Evolutionary conservation across 2,329 filamentous ascomycete species (phyloP).

Genomic region (Claviceps sp.): DNA sequence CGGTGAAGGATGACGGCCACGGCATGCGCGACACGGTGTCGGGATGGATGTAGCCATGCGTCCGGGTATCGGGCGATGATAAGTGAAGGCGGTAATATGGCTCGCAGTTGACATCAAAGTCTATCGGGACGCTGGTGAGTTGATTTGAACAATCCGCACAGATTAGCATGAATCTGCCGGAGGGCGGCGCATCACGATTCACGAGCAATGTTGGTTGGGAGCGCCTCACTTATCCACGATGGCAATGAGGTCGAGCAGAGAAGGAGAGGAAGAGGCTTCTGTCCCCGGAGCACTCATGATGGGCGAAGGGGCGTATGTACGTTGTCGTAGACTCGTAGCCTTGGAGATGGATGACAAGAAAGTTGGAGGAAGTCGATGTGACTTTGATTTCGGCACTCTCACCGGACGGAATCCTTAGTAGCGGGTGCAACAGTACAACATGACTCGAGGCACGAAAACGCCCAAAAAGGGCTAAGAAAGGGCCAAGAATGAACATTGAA

Average conservation of each 20-base stretch:
- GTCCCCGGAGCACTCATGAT: background rate
- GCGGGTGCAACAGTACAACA: too few species aligned
- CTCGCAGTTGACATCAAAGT: constrained; percentile 22
- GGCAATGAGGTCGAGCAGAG: constrained; percentile 24
- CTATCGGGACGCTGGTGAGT: constrained; percentile 30
- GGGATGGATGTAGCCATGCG: constrained; percentile 37
- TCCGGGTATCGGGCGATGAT: constrained; percentile 27
- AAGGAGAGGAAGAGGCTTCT: background rate
- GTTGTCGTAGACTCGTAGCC: too few species aligned
- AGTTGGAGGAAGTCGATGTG: too few species aligned
- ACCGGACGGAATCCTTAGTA: too few species aligned
- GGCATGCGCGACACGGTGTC: constrained; percentile 32
- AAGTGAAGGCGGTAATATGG: constrained; percentile 34
- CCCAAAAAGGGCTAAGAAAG: too few species aligned
- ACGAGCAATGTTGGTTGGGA: background rate
- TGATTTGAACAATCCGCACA: constrained; percentile 6
- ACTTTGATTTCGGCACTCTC: too few species aligned
- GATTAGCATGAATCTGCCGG: background rate
- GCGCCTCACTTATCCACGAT: constrained; percentile 28
- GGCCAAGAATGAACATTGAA: too few species aligned
- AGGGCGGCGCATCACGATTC: background rate
- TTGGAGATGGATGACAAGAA: too few species aligned
- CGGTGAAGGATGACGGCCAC: constrained; percentile 26
- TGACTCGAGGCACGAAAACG: too few species aligned
- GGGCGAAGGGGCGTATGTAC: background rate